phyloP scores from a whole-genome alignment of 2,329 filamentous ascomycete species.

The Tolypocladium guangdongense region DNA sequence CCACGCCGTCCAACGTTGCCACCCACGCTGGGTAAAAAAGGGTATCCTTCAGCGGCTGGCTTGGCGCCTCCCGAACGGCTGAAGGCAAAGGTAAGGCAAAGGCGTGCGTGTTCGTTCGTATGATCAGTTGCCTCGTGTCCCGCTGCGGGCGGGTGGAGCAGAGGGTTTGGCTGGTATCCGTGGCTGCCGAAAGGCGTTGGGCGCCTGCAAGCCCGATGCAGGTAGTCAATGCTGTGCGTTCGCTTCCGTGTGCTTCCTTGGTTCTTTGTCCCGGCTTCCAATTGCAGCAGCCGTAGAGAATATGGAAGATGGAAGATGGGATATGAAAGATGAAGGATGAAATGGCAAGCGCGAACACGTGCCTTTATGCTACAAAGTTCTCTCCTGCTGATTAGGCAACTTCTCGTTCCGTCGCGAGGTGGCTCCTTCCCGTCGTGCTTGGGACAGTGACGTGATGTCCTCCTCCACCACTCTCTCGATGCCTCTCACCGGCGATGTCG shows the following conservation, averaged over 20 bases:
- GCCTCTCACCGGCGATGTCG: neutral
- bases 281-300: neutral
- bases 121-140: neutral
- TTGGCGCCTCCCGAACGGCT: neutral
- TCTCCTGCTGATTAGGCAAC: neutral
- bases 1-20: neutral
- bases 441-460: neutral
- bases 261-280: neutral
- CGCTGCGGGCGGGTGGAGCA: neutral
- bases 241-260: neutral
- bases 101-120: neutral
- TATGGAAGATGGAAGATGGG: neutral
- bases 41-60: neutral
- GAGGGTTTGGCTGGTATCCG: neutral
- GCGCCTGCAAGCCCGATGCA: neutral
- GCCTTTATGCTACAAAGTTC: neutral
- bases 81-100: neutral
- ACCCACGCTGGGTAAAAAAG: neutral
- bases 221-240: neutral
- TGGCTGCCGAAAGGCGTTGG: neutral
- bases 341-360: neutral
- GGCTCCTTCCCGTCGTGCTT: neutral
- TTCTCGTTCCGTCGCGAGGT: neutral
- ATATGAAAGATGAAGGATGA: neutral
- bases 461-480: neutral